phyloP scores from a whole-genome alignment of 1,284 basidiomycete genomes.

The Lentinus polychrous region DNA sequence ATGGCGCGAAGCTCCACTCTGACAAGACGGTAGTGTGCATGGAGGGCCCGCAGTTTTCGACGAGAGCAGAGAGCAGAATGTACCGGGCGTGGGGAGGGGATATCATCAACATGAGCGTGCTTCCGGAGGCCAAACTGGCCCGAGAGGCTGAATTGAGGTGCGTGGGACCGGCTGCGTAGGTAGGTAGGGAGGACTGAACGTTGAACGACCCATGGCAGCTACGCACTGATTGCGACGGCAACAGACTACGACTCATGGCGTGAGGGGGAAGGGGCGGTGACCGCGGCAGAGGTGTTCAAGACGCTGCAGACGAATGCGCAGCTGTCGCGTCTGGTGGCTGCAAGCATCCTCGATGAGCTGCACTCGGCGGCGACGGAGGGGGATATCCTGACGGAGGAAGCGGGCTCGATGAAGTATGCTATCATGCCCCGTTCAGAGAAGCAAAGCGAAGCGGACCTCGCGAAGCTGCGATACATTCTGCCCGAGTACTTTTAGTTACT shows the following conservation, averaged over 20 bases:
- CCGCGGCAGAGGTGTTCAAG: slow-evolving; percentile 85
- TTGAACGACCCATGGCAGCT: slow-evolving; percentile 55
- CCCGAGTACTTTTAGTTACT: slow-evolving; percentile 52
- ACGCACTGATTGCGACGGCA: slow-evolving; percentile 84
- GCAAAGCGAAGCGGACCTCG: slow-evolving; percentile 59
- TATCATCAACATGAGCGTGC: slow-evolving; percentile 93
- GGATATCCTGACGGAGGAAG: slow-evolving; percentile 56
- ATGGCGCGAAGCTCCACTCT: slow-evolving; percentile 51
- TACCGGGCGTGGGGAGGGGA: slow-evolving; percentile 92
- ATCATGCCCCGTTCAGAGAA: slow-evolving; percentile 72
- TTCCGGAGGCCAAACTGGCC: slow-evolving; percentile 95
- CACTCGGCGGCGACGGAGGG: slow-evolving; percentile 49
- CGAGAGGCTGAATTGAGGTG: slow-evolving; percentile 91
- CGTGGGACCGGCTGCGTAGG: no score
- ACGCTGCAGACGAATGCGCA: slow-evolving; percentile 82
- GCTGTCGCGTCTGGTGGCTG: slow-evolving; percentile 72
- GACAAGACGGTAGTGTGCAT: slow-evolving; percentile 91
- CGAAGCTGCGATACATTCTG: slow-evolving; percentile 76
- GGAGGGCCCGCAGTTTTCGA: slow-evolving; percentile 95
- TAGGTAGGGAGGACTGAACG: no score
- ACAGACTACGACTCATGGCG: slow-evolving; percentile 93
- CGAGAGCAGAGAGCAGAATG: slow-evolving; percentile 92
- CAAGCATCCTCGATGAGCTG: slow-evolving; percentile 73
- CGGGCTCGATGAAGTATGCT: slow-evolving; percentile 76
- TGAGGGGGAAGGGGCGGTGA: slow-evolving; percentile 74